Evolutionary conservation across 2,329 filamentous ascomycete genomes (phyloP).

Genomic region (Colletotrichum brevisporum): DNA sequence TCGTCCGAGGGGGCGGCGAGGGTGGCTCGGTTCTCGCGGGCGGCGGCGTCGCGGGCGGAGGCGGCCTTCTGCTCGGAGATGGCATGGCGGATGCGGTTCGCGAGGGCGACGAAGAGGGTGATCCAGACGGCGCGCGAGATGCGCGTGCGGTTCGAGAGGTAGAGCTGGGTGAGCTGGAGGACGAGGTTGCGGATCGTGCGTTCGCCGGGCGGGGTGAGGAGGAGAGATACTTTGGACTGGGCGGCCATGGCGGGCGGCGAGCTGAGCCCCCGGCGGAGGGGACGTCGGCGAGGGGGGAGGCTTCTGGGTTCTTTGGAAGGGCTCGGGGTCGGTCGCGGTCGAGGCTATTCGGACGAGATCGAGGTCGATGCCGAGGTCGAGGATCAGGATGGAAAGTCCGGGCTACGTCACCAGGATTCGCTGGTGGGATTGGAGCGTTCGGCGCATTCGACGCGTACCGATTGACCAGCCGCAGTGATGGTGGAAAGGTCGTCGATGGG

Average conservation of each 20-base stretch:
- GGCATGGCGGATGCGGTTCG: constrained; percentile 91
- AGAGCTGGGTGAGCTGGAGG: constrained; percentile 77
- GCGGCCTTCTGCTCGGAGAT: constrained; percentile 94
- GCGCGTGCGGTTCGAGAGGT: constrained; percentile 83
- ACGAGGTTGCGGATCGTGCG: constrained; percentile 76
- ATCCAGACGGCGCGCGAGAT: constrained; percentile 90
- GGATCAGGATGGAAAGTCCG: background rate
- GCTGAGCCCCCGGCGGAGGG: constrained; percentile 8
- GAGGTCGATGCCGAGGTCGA: background rate
- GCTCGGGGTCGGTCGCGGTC: background rate
- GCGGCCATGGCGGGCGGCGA: constrained; percentile 71
- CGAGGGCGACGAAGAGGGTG: constrained; percentile 82
- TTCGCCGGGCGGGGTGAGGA: constrained; percentile 63
- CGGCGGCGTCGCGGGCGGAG: constrained; percentile 75
- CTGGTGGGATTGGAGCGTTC: constrained; percentile 8
- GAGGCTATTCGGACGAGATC: background rate
- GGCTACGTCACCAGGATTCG: constrained; percentile 28
- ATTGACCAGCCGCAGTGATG: constrained; percentile 4
- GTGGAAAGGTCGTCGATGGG: background rate
- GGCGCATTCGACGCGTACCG: constrained; percentile 24
- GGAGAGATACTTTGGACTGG: constrained; percentile 79
- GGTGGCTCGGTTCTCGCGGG: constrained; percentile 58
- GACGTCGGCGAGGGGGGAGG: background rate
- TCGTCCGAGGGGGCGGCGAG: constrained; percentile 64
- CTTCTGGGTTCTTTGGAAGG: background rate